Evolutionary conservation across 2,329 filamentous ascomycete species (phyloP), one percentile per base, ranked within the genome.

Genomic region (Eutypa lata): DNA sequence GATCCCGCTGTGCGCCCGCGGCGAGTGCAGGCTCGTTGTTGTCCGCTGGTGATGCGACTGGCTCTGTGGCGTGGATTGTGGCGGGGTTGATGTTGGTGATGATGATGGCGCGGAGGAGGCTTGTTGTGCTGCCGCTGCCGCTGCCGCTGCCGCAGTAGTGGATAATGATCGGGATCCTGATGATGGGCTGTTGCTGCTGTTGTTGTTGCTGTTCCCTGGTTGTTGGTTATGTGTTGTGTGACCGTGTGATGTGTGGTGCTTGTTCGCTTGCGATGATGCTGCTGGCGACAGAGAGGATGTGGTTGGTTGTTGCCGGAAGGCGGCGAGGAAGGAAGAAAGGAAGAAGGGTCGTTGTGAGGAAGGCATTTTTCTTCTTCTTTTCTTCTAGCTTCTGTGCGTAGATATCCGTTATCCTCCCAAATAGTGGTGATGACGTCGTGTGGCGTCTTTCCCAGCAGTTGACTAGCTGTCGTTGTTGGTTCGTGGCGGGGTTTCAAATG

Each of bases 321-420:
- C 67, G 59, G 67, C 65, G n/a, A 69, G 52, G 53, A 69, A 62
- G 51, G 67, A 68, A 22, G 65, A 68, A 26, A 69, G 61, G 57
- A 68, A 68, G 58, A 68, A 69, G 10, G 67, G 65, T 24, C 67
- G 65, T 51, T 69, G 67, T 33, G 66, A 68, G 14, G 66, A 68
- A 38, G 65, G 61, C 65, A 69, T 62, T 42, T 49, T 57, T 38
- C n/a, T 7, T 38, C n/a, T 18, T 16, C n/a, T 18, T 38, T 35
- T 35, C 14, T 35, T 14, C 14, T 35, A 14, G 7, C 14, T 35
- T 35, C 7, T 35, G 7, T 8, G 14, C 14, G 7, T 35, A 35
- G 7, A 8, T 7, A 7, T 14, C 31, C 31, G 7, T 35, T 35
- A 8, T 35, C 14, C 14, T 35, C 31, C 14, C 31, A 8, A 14